These are phyloP conservation scores for Passalora sequoiae DNA, from an alignment of 2,329 filamentous ascomycete genomes.

Conservation along the genomic window DNA sequence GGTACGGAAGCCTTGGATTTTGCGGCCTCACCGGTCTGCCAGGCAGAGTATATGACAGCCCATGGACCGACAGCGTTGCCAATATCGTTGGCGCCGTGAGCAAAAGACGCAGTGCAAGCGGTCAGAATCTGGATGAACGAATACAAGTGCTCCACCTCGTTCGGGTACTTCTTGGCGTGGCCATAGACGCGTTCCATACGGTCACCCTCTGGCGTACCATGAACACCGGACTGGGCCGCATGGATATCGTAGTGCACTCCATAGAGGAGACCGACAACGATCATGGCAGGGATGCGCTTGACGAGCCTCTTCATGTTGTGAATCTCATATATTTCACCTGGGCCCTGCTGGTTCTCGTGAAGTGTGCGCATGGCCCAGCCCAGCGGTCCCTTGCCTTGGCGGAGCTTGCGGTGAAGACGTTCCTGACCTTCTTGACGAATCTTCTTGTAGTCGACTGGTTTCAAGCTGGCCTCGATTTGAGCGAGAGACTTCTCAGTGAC, in stretches of 20 bases:
- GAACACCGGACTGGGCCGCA: conserved; percentile 64
- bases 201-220: conserved; percentile 65
- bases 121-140: conserved; percentile 63
- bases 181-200: conserved; percentile 61
- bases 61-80: conserved; percentile 60
- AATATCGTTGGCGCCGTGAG: conserved; percentile 65
- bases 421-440: conserved; percentile 54
- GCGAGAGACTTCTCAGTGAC: conserved; percentile 38
- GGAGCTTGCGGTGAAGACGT: conserved; percentile 59
- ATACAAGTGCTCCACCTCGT: conserved; percentile 59
- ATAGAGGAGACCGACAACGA: conserved; percentile 62
- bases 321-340: conserved; percentile 68
- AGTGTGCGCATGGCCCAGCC: conserved; percentile 78
- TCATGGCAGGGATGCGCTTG: conserved; percentile 64
- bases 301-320: conserved; percentile 59
- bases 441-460: conserved; percentile 51
- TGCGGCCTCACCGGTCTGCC: conserved; percentile 45
- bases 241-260: conserved; percentile 80
- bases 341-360: conserved; percentile 65
- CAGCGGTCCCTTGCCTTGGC: conserved; percentile 60
- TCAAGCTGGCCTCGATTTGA: conserved; percentile 3
- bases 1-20: conserved; percentile 61
- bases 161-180: conserved; percentile 56
- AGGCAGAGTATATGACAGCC: conserved; percentile 59
- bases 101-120: conserved; percentile 67